Conservation (phyloP, 192 early-diverging fungal genomes). For the Dispira parvispora region DNA sequence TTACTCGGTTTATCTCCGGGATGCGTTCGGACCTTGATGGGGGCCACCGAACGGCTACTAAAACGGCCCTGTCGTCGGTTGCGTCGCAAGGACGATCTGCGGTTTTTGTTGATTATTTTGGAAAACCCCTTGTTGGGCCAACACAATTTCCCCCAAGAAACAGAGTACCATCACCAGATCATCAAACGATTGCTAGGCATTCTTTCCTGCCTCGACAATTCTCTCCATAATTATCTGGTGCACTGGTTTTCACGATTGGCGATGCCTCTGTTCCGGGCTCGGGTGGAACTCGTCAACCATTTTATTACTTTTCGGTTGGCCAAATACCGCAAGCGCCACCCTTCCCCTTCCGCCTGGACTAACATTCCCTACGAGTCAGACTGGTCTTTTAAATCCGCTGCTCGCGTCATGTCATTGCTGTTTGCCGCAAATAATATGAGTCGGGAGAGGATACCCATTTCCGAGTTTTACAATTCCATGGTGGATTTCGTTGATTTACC, state of each 20-base stretch:
- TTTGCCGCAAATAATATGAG: constrained; percentile 58
- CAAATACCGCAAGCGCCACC: constrained; percentile 30
- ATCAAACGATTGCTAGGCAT: constrained; percentile 64
- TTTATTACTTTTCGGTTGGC: constrained; percentile 69
- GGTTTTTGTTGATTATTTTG: constrained; percentile 69
- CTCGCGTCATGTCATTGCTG: constrained; percentile 77
- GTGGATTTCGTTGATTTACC: constrained; percentile 54
- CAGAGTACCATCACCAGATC: constrained; percentile 71
- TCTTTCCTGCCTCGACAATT: constrained; percentile 63
- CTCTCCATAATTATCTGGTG: constrained; percentile 74
- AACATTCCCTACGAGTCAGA: constrained; percentile 56
- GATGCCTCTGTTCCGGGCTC: constrained; percentile 40
- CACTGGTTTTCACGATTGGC: constrained; percentile 62
- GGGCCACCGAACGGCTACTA: constrained; percentile 46
- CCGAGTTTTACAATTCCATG: constrained; percentile 71
- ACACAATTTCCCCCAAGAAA: constrained; percentile 57
- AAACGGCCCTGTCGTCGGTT: constrained; percentile 37
- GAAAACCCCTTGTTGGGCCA: constrained; percentile 76
- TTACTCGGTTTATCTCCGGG: constrained; percentile 39
- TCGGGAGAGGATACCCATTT: constrained; percentile 36
- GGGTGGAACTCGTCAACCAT: constrained; percentile 65
- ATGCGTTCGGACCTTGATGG: constrained; percentile 60
- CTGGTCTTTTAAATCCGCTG: constrained; percentile 67
- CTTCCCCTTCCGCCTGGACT: constrained; percentile 6
- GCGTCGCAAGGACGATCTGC: constrained; percentile 38